phyloP scores from a whole-genome alignment of 495 filamentous ascomycete genomes.

The Penicillium turbatum region DNA sequence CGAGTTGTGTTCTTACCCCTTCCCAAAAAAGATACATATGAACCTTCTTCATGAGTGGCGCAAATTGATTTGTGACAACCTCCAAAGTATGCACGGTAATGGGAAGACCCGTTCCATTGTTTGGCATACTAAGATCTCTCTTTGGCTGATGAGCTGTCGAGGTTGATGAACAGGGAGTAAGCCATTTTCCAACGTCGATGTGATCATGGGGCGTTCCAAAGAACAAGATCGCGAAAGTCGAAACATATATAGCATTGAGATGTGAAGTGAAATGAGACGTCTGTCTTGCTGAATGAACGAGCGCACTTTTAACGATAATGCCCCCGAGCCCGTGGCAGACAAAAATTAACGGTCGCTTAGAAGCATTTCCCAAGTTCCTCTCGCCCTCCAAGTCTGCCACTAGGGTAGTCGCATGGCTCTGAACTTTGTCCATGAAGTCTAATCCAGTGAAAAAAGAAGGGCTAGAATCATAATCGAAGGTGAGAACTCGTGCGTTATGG shows the following conservation, averaged over 20 bases:
- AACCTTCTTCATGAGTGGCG: conserved; percentile 34
- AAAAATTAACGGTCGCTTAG: too few relatives aligned
- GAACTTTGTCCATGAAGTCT: conserved; percentile 9
- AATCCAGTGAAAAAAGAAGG: conserved; percentile 5
- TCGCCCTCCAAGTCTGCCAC: conserved; percentile 30
- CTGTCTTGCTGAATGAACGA: conserved; percentile 24
- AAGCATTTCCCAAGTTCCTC: too few relatives aligned
- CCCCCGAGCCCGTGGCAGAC: conserved; percentile 16
- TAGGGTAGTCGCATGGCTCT: conserved; percentile 19
- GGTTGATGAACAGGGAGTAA: background rate
- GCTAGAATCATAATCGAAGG: conserved; percentile 19
- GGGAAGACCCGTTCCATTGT: background rate
- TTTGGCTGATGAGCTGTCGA: background rate
- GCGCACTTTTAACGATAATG: conserved; percentile 39
- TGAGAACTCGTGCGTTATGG: conserved; percentile 18
- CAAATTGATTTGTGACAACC: conserved; percentile 36
- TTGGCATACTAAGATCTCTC: background rate
- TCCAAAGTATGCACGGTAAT: conserved; percentile 25
- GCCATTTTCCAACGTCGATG: conserved; percentile 15
- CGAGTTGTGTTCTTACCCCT: conserved; percentile 15
- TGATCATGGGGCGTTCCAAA: conserved; percentile 31
- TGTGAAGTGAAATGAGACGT: conserved; percentile 20
- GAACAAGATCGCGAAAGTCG: conserved; percentile 29
- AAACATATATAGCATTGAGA: conserved; percentile 24
- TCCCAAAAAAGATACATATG: conserved; percentile 39